Base-by-base conservation (phyloP, 345 rosid species). In the Mangifera indica region DNA sequence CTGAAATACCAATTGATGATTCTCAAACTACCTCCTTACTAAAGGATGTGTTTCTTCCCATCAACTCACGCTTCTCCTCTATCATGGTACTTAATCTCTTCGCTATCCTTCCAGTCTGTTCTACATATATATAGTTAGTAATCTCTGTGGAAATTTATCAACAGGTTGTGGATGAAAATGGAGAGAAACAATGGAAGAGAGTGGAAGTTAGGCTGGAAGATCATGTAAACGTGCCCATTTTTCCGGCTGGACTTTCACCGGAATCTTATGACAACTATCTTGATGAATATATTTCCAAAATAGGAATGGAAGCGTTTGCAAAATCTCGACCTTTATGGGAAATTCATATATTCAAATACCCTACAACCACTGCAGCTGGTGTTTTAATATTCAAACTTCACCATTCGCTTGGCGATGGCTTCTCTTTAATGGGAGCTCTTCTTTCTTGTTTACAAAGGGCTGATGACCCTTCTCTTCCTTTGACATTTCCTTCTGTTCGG, bases 401-500 rank as follows among this genome's bases (percentile, higher is more conserved):
- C 60, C 92, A 88, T 44, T 69, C 89, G 0, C 85, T 88, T 17
- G 89, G 88, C 0, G 92, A 88, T 48, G 92, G 92, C 17, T 81
- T 63, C 26, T 81, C 84, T 74, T 67, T 88, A 2, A 76, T 86
- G 81, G 83, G 84, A n/a, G 82, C 82, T 49, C 84, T 88, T 34
- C 76, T 88, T 40, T 88, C 89, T n/a, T 82, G 87, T 51, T 68
- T 88, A 2, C 78, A 82, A 70, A 72, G 89, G 58, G 89, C 85
- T 9, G 88, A 86, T 8, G 21, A 81, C 17, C 89, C 89, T 74
- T 75, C 73, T 25, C 76, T 83, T 49, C 83, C 89, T 4, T 34
- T 83, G 71, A 69, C 82, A 8, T 80, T 85, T 32, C 87, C 89
- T 42, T 49, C 82, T 7, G 66, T 29, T n/a, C 18, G 12, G 9